Percentiles rank a stretch among this genome's conserved stretches.
Conservation (phyloP, 805 yeast genomes). For the Kuraishia molischiana region DNA sequence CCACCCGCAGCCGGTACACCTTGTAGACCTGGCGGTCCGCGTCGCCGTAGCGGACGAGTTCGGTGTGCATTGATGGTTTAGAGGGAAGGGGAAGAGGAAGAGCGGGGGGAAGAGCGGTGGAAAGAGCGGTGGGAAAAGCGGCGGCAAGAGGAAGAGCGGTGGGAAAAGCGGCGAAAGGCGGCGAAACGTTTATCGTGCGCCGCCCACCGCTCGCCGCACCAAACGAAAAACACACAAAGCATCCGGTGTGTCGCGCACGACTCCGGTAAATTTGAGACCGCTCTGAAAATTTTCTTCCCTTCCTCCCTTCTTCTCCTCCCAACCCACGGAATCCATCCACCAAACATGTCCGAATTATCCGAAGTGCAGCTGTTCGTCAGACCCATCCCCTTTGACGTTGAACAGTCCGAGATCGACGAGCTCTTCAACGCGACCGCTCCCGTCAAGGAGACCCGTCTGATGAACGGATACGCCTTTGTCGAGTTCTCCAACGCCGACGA, state of each 20-base stretch:
- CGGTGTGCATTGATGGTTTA: too few species aligned
- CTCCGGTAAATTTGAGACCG: too few species aligned
- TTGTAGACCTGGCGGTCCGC: conserved; percentile 10
- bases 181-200: too few species aligned
- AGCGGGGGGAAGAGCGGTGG: too few species aligned
- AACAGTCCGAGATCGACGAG: conserved; percentile 49
- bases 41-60: neutral
- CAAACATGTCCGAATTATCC: conserved; percentile 17
- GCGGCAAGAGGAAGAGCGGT: too few species aligned
- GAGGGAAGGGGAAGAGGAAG: too few species aligned
- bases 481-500: conserved; percentile 63
- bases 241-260: too few species aligned
- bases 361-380: conserved; percentile 27
- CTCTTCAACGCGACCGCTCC: conserved; percentile 61
- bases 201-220: too few species aligned
- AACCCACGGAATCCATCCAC: neutral
- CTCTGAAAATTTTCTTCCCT: too few species aligned
- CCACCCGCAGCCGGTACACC: conserved; percentile 2
- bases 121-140: too few species aligned
- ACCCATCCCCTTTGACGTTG: conserved; percentile 17
- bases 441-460: conserved; percentile 54
- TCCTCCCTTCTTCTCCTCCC: neutral
- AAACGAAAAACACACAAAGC: too few species aligned
- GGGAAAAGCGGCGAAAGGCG: too few species aligned
- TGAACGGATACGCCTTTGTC: conserved; percentile 84